Evolutionary conservation across 2,329 filamentous ascomycete species (phyloP).

Genomic region (Alternaria hordeiaustralica): DNA sequence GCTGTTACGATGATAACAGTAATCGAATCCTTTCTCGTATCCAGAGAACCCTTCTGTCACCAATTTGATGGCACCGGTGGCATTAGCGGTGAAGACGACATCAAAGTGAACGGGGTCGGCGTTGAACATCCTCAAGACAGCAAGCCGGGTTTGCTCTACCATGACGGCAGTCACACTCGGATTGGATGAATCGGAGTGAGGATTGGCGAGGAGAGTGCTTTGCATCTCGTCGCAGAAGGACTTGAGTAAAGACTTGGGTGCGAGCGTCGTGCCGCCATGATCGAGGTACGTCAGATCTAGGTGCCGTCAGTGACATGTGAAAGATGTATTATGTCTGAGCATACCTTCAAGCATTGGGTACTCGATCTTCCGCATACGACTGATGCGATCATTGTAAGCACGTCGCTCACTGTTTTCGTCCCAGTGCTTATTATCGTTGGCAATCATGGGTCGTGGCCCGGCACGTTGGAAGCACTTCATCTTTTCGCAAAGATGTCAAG

Average conservation of each 20-base stretch:
- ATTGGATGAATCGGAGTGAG: slow-evolving; percentile 68
- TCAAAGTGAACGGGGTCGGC: slow-evolving; percentile 83
- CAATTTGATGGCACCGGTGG: slow-evolving; percentile 87
- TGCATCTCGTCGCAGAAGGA: slow-evolving; percentile 63
- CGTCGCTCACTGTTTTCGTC: slow-evolving; percentile 2
- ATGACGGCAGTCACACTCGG: slow-evolving; percentile 64
- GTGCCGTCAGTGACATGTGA: not conserved
- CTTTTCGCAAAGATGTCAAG: too few species aligned
- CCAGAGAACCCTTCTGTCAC: slow-evolving; percentile 78
- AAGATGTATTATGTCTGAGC: not conserved
- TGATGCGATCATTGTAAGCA: slow-evolving; percentile 19
- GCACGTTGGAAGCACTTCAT: slow-evolving; percentile 4
- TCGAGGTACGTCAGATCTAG: slow-evolving; percentile 51
- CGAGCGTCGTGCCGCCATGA: slow-evolving; percentile 58
- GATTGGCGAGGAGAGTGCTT: slow-evolving; percentile 69
- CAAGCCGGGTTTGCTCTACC: slow-evolving; percentile 55
- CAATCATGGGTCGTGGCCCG: not conserved
- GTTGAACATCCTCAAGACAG: slow-evolving; percentile 73
- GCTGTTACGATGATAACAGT: slow-evolving; percentile 79
- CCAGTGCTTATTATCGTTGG: not conserved
- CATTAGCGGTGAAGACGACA: slow-evolving; percentile 90
- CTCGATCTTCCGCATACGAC: slow-evolving; percentile 22
- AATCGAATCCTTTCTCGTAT: slow-evolving; percentile 70
- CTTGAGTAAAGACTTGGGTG: slow-evolving; percentile 62
- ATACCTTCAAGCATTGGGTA: slow-evolving; percentile 38